phyloP scores from a whole-genome alignment of 169 alveolate genomes.

The Plasmodium ovale region DNA sequence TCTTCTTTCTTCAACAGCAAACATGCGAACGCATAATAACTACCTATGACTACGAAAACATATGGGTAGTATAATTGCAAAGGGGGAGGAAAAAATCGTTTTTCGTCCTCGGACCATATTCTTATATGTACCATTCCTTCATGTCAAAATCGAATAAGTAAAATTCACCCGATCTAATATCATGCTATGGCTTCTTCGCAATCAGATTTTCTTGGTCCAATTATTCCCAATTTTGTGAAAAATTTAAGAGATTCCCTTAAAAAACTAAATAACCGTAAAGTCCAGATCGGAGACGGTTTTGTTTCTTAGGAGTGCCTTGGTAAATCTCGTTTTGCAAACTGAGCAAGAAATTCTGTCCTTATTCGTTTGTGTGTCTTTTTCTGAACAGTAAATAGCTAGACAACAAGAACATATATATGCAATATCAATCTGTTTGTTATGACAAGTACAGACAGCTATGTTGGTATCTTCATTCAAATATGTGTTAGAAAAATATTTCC shows the following conservation, averaged over 20 bases:
- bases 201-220: no score
- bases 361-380: constrained; percentile 75
- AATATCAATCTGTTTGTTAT: constrained; percentile 87
- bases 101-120: no score
- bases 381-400: constrained; percentile 85
- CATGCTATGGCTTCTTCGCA: no score
- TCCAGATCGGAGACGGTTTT: constrained; percentile 67
- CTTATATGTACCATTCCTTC: no score
- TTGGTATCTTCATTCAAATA: constrained; percentile 85
- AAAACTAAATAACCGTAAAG: constrained; percentile 5
- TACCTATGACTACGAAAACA: no score
- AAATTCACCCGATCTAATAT: no score
- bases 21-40: no score
- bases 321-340: constrained; percentile 76
- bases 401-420: constrained; percentile 90
- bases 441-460: constrained; percentile 90
- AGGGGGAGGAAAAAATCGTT: no score
- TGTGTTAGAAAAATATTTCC: constrained; percentile 85
- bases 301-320: constrained; percentile 51
- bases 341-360: constrained; percentile 79
- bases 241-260: background rate
- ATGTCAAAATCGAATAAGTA: no score
- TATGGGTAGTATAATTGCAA: no score
- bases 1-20: background rate
- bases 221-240: no score